Evolutionary conservation across 768 basidiomycete species (phyloP).

Genomic region (Gyrodon lividus): DNA sequence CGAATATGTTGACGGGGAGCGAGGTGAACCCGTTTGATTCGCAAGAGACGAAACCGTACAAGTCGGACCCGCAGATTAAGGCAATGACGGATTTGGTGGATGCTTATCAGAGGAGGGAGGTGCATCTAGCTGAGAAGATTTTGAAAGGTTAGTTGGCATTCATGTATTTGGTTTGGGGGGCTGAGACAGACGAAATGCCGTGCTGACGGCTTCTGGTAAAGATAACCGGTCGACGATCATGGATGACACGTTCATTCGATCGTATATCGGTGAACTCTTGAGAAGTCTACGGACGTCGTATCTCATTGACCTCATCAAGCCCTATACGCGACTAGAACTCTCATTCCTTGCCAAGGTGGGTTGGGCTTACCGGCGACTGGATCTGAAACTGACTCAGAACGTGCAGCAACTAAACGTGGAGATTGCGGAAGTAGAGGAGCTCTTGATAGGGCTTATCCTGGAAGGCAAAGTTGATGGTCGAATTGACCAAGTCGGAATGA

Average conservation of each 20-base stretch:
- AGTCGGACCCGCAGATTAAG: constrained; percentile 92
- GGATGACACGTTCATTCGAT: constrained; percentile 91
- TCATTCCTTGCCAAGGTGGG: constrained; percentile 87
- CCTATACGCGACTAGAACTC: constrained; percentile 92
- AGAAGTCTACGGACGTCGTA: constrained; percentile 94
- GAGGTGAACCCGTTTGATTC: constrained; percentile 99
- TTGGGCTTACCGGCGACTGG: background rate
- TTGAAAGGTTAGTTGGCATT: constrained; percentile 59
- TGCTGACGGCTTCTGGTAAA: constrained; percentile 29
- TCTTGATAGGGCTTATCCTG: constrained; percentile 89
- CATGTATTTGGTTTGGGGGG: background rate
- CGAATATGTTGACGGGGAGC: constrained; percentile 97
- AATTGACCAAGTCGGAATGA: constrained; percentile 95
- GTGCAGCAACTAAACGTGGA: constrained; percentile 93
- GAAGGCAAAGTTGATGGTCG: constrained; percentile 97
- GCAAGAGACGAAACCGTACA: constrained; percentile 98
- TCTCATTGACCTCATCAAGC: constrained; percentile 96
- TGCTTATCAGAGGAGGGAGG: constrained; percentile 94
- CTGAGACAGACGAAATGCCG: background rate
- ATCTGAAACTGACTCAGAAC: constrained; percentile 1
- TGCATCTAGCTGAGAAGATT: constrained; percentile 97
- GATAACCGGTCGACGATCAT: constrained; percentile 95
- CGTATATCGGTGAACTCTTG: constrained; percentile 95
- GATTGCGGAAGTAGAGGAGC: constrained; percentile 86
- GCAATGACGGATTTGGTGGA: constrained; percentile 98